These are phyloP conservation scores for Gillenia trifoliata DNA, from an alignment of 306 rosid genomes.

Conservation along the genomic window DNA sequence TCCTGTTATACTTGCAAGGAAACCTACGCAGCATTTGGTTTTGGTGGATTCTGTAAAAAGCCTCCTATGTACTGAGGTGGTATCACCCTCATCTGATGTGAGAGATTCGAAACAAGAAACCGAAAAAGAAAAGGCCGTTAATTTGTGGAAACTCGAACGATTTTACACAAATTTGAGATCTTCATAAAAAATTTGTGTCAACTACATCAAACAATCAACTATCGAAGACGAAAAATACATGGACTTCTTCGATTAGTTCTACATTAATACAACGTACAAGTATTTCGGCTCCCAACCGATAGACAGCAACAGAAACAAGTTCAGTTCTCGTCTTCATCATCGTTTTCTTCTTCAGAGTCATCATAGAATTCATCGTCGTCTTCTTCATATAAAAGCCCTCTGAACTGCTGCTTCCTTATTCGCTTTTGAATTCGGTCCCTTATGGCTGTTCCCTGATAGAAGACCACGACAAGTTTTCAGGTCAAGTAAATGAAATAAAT, in stretches of 20 bases:
- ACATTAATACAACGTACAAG: not conserved
- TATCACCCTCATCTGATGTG: constrained; percentile 2
- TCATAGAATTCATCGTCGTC: constrained; percentile 48
- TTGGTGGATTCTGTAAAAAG: not conserved
- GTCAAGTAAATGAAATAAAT: not conserved
- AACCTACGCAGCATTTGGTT: not conserved
- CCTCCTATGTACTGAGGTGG: not conserved
- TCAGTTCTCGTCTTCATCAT: constrained; percentile 53
- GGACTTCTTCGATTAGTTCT: not conserved
- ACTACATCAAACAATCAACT: not conserved
- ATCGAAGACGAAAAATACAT: not conserved
- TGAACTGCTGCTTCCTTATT: constrained; percentile 50
- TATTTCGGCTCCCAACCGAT: not conserved
- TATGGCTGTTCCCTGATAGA: constrained; percentile 81
- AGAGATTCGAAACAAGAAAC: not conserved
- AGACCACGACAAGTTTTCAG: not conserved
- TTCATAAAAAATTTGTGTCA: not conserved
- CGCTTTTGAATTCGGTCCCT: constrained; percentile 94
- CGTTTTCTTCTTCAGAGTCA: constrained; percentile 28
- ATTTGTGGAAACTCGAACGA: not conserved
- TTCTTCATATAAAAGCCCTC: constrained; percentile 30
- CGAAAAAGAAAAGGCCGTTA: not conserved
- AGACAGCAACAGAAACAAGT: not conserved
- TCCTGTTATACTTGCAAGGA: not conserved
- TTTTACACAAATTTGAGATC: not conserved